Evolutionary conservation across 2,329 filamentous ascomycete genomes (phyloP).

Genomic region (Aureobasidium uvarum): DNA sequence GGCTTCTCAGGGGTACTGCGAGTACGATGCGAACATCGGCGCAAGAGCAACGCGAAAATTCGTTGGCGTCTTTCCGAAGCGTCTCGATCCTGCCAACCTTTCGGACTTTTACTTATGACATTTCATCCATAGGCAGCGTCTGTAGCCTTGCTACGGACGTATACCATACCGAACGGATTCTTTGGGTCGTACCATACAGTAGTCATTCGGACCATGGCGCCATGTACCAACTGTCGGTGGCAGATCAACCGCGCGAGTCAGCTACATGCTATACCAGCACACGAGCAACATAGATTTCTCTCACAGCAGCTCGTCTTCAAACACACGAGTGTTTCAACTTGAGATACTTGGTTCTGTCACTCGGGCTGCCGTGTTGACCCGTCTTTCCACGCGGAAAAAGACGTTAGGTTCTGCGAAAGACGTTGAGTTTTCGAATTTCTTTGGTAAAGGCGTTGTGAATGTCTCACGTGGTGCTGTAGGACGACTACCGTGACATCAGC

Average conservation of each 20-base stretch:
- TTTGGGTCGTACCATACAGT: background rate
- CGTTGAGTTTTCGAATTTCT: slow-evolving; percentile 1
- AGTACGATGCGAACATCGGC: background rate
- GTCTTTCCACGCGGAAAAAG: background rate
- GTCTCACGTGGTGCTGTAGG: slow-evolving; percentile 7
- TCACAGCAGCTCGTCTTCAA: background rate
- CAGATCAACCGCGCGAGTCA: background rate
- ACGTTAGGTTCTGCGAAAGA: slow-evolving; percentile 12
- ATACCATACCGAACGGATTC: background rate
- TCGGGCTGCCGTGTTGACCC: background rate
- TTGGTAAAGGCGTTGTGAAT: slow-evolving; percentile 10
- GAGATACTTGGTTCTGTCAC: background rate
- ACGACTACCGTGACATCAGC: background rate
- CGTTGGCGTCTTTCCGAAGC: background rate
- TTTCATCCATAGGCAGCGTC: background rate
- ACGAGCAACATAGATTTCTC: background rate
- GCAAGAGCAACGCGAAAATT: background rate
- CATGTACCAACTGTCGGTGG: background rate
- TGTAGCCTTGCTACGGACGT: background rate
- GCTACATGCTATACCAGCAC: background rate
- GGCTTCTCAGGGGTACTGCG: background rate
- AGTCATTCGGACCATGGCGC: background rate
- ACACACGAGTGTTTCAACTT: slow-evolving; percentile 11
- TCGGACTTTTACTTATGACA: background rate
- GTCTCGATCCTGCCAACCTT: background rate